Conservation (phyloP, 108 stramenopile species). For the Conticribra weissflogii region DNA sequence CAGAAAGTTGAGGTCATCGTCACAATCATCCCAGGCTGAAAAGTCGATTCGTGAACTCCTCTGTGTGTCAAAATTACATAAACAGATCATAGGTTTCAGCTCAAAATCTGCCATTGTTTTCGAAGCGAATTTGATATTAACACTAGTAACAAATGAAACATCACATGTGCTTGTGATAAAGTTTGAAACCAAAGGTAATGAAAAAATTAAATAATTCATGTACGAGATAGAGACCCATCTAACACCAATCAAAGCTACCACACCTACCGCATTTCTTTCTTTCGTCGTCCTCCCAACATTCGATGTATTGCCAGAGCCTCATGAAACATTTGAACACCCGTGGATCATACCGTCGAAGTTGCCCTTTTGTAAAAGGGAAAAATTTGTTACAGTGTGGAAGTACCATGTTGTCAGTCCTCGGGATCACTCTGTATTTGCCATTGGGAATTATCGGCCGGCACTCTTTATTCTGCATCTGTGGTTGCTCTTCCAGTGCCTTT, state of each 20-base stretch:
- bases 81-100: too few species aligned
- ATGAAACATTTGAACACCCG: constrained; percentile 52
- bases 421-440: constrained; percentile 17
- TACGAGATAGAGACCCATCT: too few species aligned
- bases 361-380: constrained; percentile 84
- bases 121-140: too few species aligned
- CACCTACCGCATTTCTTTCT: constrained; percentile 24
- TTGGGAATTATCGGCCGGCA: background rate
- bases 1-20: too few species aligned
- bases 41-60: too few species aligned
- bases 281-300: constrained; percentile 63
- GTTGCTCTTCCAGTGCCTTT: background rate
- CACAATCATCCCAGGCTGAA: too few species aligned
- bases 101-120: too few species aligned
- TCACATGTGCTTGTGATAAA: too few species aligned
- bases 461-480: background rate
- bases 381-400: constrained; percentile 83
- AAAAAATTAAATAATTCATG: too few species aligned
- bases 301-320: constrained; percentile 67
- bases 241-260: constrained; percentile 20
- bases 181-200: too few species aligned
- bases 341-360: constrained; percentile 71
- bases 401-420: constrained; percentile 6
- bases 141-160: too few species aligned
- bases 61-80: too few species aligned